These are phyloP conservation scores for Cladosporium velox DNA, from an alignment of 2,329 filamentous ascomycete genomes.

Conservation along the genomic window DNA sequence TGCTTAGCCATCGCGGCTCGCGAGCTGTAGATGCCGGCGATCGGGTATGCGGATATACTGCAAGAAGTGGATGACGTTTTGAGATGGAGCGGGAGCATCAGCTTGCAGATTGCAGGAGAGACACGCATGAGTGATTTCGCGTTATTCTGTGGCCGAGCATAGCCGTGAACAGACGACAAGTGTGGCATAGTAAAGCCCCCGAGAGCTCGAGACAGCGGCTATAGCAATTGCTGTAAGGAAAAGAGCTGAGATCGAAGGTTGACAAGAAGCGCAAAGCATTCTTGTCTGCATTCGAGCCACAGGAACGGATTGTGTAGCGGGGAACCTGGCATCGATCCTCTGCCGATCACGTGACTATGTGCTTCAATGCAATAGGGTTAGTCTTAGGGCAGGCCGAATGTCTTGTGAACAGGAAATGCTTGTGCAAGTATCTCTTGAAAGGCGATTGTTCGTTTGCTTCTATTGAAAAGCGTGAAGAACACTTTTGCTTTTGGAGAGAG, in stretches of 20 bases:
- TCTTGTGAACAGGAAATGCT: background rate
- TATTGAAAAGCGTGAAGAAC: no score
- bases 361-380: background rate
- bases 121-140: background rate
- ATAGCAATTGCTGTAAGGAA: background rate
- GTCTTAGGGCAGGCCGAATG: background rate
- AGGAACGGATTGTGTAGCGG: background rate
- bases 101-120: background rate
- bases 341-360: background rate
- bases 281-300: background rate
- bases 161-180: background rate
- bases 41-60: background rate
- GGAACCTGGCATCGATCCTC: background rate
- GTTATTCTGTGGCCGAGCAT: background rate
- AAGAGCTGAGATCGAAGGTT: background rate
- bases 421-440: no score
- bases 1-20: background rate
- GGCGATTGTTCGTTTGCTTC: background rate
- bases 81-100: background rate
- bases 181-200: background rate
- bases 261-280: background rate
- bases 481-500: no score
- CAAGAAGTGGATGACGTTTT: background rate
- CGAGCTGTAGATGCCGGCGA: background rate
- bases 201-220: background rate